phyloP scores from a whole-genome alignment of 2,329 filamentous ascomycete genomes.

The Claviceps africana region DNA sequence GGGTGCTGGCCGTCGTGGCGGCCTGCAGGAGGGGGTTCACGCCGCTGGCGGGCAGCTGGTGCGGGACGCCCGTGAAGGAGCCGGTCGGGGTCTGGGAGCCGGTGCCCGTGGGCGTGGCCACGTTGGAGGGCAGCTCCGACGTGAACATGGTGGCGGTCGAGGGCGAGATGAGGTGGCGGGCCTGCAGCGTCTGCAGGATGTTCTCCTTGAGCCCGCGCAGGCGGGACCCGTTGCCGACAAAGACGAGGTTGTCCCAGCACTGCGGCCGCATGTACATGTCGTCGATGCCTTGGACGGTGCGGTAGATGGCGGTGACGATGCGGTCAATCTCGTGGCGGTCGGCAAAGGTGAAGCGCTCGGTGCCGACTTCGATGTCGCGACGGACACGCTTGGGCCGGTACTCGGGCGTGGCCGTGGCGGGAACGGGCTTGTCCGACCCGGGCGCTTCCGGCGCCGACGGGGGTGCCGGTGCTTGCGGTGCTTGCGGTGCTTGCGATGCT shows the following conservation, averaged over 20 bases:
- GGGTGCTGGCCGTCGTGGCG: constrained; percentile 60
- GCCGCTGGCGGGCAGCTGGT: constrained; percentile 41
- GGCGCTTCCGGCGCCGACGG: background rate
- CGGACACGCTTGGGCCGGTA: constrained; percentile 42
- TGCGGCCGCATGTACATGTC: constrained; percentile 73
- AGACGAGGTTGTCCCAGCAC: constrained; percentile 84
- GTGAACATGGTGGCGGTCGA: constrained; percentile 93
- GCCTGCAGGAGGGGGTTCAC: constrained; percentile 89
- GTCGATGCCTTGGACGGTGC: constrained; percentile 66
- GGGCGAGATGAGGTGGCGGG: constrained; percentile 81
- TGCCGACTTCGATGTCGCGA: constrained; percentile 60
- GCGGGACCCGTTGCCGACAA: constrained; percentile 74
- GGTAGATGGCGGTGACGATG: constrained; percentile 73
- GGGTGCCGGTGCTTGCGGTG: constrained; percentile 5
- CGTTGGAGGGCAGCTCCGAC: constrained; percentile 85
- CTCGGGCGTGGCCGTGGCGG: constrained; percentile 25
- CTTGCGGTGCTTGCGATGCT: background rate
- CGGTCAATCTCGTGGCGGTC: constrained; percentile 63
- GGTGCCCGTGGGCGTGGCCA: constrained; percentile 80
- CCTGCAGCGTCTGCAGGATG: constrained; percentile 62
- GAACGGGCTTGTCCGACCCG: constrained; percentile 6
- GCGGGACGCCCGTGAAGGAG: constrained; percentile 38
- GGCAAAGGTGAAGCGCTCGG: constrained; percentile 59
- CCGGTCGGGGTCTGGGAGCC: constrained; percentile 79
- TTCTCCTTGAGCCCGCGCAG: constrained; percentile 75